Percentiles rank a stretch among this genome's conserved stretches.
These are phyloP conservation scores for Begonia masoniana DNA, from an alignment of 306 rosid species.

Conservation along the genomic window DNA sequence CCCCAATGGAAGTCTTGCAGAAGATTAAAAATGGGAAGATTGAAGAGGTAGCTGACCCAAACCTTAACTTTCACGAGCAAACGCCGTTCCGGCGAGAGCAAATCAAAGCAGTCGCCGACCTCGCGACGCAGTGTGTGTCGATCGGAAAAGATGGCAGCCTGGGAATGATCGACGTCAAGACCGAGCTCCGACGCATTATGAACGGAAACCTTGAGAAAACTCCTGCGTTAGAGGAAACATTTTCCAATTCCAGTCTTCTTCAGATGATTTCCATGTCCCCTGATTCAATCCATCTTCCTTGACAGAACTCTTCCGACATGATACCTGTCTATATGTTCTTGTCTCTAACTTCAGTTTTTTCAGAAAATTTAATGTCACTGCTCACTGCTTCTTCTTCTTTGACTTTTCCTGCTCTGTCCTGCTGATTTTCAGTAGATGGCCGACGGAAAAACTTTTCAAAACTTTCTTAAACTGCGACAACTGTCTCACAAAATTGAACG, in stretches of 20 bases:
- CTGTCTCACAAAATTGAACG: too few species aligned
- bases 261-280: constrained; percentile 99
- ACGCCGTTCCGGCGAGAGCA: constrained; percentile 47
- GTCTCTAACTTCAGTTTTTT: too few species aligned
- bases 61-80: constrained; percentile 59
- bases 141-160: constrained; percentile 76
- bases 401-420: too few species aligned
- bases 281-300: constrained; percentile 62
- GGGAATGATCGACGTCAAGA: constrained; percentile 66
- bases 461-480: too few species aligned
- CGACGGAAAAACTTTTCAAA: too few species aligned
- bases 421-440: too few species aligned
- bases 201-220: constrained; percentile 43
- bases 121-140: constrained; percentile 72
- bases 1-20: constrained; percentile 43
- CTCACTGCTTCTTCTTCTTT: too few species aligned
- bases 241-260: constrained; percentile 92
- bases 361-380: too few species aligned
- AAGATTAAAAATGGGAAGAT: constrained; percentile 60
- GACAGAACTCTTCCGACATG: constrained; percentile 4
- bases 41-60: constrained; percentile 74
- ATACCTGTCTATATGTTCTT: too few species aligned
- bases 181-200: constrained; percentile 40
- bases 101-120: constrained; percentile 69
- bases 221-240: constrained; percentile 66